A percentile compares a stretch with the other conserved stretches of the same genome.
phyloP scores from a whole-genome alignment of 768 basidiomycete genomes.

The Lactifluus hygrophoroides region DNA sequence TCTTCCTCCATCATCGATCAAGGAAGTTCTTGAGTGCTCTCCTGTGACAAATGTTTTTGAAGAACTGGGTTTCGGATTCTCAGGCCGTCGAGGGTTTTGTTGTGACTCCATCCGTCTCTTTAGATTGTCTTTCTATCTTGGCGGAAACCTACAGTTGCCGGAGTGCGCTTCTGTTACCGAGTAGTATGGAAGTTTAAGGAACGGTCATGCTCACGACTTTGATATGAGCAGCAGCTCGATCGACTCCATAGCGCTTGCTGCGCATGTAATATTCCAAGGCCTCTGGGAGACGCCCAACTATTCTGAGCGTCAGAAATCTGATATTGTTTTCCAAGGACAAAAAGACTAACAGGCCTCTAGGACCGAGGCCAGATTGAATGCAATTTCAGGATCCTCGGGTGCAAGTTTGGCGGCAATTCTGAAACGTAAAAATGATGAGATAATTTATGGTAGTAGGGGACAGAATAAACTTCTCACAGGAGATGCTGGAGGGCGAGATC shows the following conservation, averaged over 20 bases:
- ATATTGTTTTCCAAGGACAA: neutral
- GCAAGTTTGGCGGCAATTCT: constrained; percentile 78
- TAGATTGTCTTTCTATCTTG: constrained; percentile 59
- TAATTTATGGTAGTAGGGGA: constrained; percentile 23
- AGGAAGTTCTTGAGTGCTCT: constrained; percentile 5
- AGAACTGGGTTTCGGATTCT: constrained; percentile 5
- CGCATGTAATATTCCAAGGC: constrained; percentile 75
- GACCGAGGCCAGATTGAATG: constrained; percentile 86
- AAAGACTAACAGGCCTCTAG: constrained; percentile 68
- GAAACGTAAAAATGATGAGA: constrained; percentile 25
- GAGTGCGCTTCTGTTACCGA: constrained; percentile 16
- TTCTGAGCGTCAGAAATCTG: neutral
- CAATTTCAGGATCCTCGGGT: constrained; percentile 86
- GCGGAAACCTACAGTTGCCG: constrained; percentile 56
- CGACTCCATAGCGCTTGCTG: constrained; percentile 68
- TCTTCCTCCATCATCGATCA: constrained; percentile 7
- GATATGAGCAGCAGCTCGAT: constrained; percentile 74
- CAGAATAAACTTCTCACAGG: constrained; percentile 38
- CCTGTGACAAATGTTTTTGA: neutral
- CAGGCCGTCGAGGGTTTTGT: constrained; percentile 4
- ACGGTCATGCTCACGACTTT: constrained; percentile 51
- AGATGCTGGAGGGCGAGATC: constrained; percentile 84
- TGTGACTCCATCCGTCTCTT: constrained; percentile 28
- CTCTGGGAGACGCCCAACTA: constrained; percentile 74
- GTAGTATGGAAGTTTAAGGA: constrained; percentile 8